A percentile compares a stretch with the other conserved stretches of the same genome.
These are phyloP conservation scores for Linnemannia schmuckeri DNA, from an alignment of 192 early-diverging fungal genomes.

Conservation along the genomic window DNA sequence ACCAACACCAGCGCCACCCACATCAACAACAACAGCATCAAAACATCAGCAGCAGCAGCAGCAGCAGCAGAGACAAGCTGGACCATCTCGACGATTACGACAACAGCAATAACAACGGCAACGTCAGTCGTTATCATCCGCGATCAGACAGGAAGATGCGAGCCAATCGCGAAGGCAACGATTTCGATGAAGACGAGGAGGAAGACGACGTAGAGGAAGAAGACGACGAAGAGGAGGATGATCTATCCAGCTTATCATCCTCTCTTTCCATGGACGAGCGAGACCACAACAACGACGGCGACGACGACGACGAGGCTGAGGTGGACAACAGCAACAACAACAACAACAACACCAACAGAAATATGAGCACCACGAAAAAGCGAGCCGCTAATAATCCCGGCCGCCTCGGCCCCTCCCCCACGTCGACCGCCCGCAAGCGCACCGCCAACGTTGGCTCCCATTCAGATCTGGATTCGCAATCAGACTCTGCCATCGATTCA, in stretches of 20 bases:
- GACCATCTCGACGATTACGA: slow-evolving; percentile 13
- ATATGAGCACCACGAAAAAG: not conserved
- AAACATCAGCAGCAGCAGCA: not conserved
- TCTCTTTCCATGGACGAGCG: not conserved
- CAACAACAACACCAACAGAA: slow-evolving; percentile 3
- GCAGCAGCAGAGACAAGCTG: not conserved
- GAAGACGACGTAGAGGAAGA: not conserved
- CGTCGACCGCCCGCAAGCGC: slow-evolving; percentile 27
- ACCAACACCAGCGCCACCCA: not conserved
- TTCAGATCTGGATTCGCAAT: slow-evolving; percentile 46
- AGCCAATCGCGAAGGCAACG: slow-evolving; percentile 8
- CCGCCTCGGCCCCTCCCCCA: slow-evolving; percentile 19
- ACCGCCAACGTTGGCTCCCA: slow-evolving; percentile 22
- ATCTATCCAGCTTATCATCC: not conserved
- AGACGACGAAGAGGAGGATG: slow-evolving; percentile 7
- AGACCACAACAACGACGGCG: not conserved
- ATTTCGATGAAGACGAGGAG: not conserved
- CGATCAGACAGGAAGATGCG: not conserved
- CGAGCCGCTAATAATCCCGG: not conserved
- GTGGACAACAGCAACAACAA: not conserved
- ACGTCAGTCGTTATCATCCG: slow-evolving; percentile 2
- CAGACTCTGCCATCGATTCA: slow-evolving; percentile 33
- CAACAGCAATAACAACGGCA: not conserved
- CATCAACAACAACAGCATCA: not conserved
- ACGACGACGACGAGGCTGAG: not conserved